Conservation (phyloP, 164 flowering plant genomes). For the Tetrastigma voinierianum region DNA sequence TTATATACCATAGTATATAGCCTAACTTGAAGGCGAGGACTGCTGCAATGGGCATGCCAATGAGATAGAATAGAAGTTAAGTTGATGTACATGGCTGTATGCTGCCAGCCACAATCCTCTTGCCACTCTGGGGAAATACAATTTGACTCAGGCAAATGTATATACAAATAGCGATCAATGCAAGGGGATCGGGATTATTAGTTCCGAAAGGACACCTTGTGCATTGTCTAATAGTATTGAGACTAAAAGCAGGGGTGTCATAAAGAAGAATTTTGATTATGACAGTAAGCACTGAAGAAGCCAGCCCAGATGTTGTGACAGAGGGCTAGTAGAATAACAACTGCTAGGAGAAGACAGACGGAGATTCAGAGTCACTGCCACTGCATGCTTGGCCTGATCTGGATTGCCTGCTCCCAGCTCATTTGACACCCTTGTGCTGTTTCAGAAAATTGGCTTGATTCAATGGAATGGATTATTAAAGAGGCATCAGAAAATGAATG, state of each 20-base stretch:
- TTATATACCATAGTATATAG: constrained; percentile 61
- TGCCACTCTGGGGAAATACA: constrained; percentile 49
- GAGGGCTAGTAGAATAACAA: constrained; percentile 40
- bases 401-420: constrained; percentile 78
- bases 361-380: constrained; percentile 67
- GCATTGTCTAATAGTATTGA: constrained; percentile 65
- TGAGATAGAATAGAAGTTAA: constrained; percentile 62
- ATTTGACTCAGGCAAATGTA: constrained; percentile 7
- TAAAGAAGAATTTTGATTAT: constrained; percentile 48
- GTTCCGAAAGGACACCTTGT: constrained; percentile 81
- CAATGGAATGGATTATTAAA: neutral
- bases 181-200: neutral
- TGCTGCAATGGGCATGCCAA: constrained; percentile 69
- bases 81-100: constrained; percentile 65
- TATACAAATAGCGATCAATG: no score
- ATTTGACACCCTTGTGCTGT: constrained; percentile 90
- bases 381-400: constrained; percentile 62
- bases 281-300: constrained; percentile 50
- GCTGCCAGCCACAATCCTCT: constrained; percentile 99
- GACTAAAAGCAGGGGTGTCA: constrained; percentile 63
- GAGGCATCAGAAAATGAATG: neutral
- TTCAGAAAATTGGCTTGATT: neutral
- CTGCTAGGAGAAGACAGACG: constrained; percentile 42
- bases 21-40: constrained; percentile 56
- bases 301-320: constrained; percentile 80